phyloP scores from a whole-genome alignment of 2,329 filamentous ascomycete species.

The Fusarium sp. region DNA sequence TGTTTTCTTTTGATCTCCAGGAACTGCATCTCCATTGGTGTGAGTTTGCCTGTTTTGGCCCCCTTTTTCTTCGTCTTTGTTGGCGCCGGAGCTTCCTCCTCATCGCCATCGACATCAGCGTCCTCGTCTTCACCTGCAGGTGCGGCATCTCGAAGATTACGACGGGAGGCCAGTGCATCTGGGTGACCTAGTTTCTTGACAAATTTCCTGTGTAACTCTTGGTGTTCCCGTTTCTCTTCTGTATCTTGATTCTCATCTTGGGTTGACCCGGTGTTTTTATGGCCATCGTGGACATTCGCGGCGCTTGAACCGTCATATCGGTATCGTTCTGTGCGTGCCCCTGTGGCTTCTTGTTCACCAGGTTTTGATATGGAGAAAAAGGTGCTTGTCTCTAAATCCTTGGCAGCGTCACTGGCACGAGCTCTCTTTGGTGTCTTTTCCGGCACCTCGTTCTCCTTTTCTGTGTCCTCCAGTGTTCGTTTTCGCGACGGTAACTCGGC shows the following conservation, averaged over 20 bases:
- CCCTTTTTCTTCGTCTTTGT: constrained; percentile 74
- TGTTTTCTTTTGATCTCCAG: constrained; percentile 94
- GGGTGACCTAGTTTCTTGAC: constrained; percentile 90
- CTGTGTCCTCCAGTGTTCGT: constrained; percentile 62
- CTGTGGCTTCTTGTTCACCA: constrained; percentile 36
- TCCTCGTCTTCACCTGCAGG: constrained; percentile 69
- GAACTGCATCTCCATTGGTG: constrained; percentile 93
- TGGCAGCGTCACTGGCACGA: constrained; percentile 57
- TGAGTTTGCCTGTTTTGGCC: constrained; percentile 80
- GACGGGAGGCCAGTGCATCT: constrained; percentile 79
- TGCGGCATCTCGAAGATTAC: constrained; percentile 68
- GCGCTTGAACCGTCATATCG: constrained; percentile 62
- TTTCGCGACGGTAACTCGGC: constrained; percentile 58
- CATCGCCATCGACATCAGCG: constrained; percentile 68
- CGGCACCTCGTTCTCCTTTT: constrained; percentile 58
- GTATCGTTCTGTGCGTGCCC: constrained; percentile 65
- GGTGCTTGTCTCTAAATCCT: constrained; percentile 51
- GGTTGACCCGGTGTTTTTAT: constrained; percentile 44
- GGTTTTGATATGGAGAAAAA: constrained; percentile 49
- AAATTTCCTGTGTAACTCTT: constrained; percentile 84
- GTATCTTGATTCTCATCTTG: constrained; percentile 63
- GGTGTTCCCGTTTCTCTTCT: constrained; percentile 68
- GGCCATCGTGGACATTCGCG: constrained; percentile 44
- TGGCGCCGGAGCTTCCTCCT: constrained; percentile 59
- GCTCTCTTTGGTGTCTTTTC: constrained; percentile 60